Evolutionary conservation across 257 asterid species (phyloP), one percentile per base, ranked within the genome.

Genomic region (Jaltomata sinuosa): DNA sequence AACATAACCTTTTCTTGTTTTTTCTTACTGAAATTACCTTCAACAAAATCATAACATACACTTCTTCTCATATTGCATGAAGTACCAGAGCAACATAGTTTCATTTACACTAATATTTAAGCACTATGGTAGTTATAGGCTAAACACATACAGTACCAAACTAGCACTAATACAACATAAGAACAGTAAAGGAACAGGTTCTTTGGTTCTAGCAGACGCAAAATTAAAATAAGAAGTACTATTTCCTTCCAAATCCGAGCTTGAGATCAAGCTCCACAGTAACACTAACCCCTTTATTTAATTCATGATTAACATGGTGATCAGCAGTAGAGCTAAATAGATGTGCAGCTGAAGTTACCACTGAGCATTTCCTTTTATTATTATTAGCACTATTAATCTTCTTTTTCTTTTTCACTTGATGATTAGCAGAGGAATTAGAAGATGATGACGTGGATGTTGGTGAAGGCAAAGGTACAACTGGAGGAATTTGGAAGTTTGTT

Each of bases 401-500:
- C 11, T 61, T 87, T 54, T 38, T 87, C 69, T 55, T 87, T 0
- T 40, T 64, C 67, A 83, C 80, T 15, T 54, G n/a, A n/a, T n/a
- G n/a, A n/a, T n/a, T 32, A 19, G 76, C 81, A 11, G 27, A 74
- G 16, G 85, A 81, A 3, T 89, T 76, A 22, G 92, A 85, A 3
- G 69, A 16, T 0, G 88, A 84, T 6, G 87, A 81, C 9, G 90
- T 11, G 6, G 76, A 21, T 0, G 89, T 79, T 10, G 83, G 79
- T 22, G 79, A 47, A 4, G 91, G 89, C 74, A 80, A 34, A 8
- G 96, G 97, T 2, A 91, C 12, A 3, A 93, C 87, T 0, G 95
- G 77, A 11, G 97, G 87, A 1, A 93, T 88, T 47, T 93, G 88
- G 57, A 94, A 94, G 61, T 94, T 94, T 8, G 98, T 93, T 79